These are phyloP conservation scores for Diaporthe ampelina DNA, from an alignment of 2,329 filamentous ascomycete genomes.

Conservation along the genomic window DNA sequence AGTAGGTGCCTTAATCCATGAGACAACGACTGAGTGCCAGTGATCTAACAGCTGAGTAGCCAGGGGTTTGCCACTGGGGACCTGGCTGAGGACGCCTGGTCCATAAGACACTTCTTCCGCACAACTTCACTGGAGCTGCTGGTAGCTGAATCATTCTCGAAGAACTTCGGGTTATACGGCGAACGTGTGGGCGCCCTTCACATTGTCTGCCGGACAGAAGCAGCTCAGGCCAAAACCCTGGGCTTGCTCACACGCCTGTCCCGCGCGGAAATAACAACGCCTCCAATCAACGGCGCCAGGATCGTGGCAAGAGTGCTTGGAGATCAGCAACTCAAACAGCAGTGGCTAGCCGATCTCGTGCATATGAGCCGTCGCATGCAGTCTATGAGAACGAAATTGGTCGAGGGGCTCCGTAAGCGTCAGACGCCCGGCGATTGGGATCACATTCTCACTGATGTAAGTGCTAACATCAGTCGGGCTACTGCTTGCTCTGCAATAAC, in stretches of 20 bases:
- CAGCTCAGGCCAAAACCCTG: not conserved
- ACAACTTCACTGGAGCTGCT: not conserved
- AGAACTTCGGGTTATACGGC: slow-evolving; percentile 1
- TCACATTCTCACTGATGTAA: slow-evolving; percentile 5
- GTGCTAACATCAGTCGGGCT: not conserved
- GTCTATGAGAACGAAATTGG: not conserved
- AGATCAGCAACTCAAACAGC: not conserved
- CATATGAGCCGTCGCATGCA: slow-evolving; percentile 1
- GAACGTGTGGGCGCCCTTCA: not conserved
- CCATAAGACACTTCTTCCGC: not conserved
- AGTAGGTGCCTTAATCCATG: not conserved
- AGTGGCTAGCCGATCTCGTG: slow-evolving; percentile 2
- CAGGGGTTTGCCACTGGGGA: slow-evolving; percentile 9
- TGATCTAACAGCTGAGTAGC: not conserved
- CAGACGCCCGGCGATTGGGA: not conserved
- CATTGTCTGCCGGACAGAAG: slow-evolving; percentile 2
- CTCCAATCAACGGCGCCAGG: not conserved
- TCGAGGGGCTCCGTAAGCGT: not conserved
- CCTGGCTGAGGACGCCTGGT: not conserved
- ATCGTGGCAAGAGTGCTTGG: not conserved
- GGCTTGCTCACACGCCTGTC: not conserved
- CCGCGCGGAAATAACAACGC: not conserved
- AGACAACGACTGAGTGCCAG: too few relatives aligned
- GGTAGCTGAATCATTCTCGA: not conserved
- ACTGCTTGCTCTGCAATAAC: not conserved